phyloP scores from a whole-genome alignment of 2,329 filamentous ascomycete species.

The Didymosphaeria variabile region DNA sequence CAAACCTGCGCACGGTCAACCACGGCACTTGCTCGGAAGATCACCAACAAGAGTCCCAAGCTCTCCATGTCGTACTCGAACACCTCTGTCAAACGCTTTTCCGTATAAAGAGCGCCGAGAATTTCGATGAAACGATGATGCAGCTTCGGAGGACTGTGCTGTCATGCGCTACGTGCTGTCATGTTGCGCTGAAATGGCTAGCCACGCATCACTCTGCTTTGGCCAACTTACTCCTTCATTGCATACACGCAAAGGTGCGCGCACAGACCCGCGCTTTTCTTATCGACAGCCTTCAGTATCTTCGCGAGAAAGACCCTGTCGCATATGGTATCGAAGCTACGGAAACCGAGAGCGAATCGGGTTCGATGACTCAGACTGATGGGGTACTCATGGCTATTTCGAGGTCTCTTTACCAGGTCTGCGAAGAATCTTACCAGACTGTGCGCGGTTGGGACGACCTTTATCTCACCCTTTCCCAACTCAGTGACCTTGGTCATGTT shows the following conservation, averaged over 20 bases:
- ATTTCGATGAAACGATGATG: constrained; percentile 66
- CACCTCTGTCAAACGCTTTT: constrained; percentile 81
- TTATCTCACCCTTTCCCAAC: constrained; percentile 41
- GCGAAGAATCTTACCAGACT: constrained; percentile 31
- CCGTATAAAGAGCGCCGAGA: constrained; percentile 72
- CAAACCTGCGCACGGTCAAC: constrained; percentile 62
- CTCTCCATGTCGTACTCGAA: constrained; percentile 65
- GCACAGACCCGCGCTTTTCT: constrained; percentile 39
- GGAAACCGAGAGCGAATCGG: constrained; percentile 41
- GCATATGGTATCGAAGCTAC: constrained; percentile 36
- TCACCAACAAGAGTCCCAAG: constrained; percentile 57
- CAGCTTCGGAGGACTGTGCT: constrained; percentile 64
- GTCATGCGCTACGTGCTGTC: constrained; percentile 61
- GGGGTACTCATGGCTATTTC: constrained; percentile 32
- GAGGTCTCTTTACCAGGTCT: constrained; percentile 31
- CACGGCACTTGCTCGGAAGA: constrained; percentile 60
- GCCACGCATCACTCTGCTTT: constrained; percentile 63
- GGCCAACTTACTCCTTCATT: constrained; percentile 65
- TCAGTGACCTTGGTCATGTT: constrained; percentile 38
- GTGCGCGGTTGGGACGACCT: constrained; percentile 49
- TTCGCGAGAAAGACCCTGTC: constrained; percentile 44
- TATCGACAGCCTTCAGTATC: constrained; percentile 39
- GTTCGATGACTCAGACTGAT: constrained; percentile 19
- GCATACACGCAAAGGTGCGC: constrained; percentile 40
- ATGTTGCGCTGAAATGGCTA: constrained; percentile 70